Percentiles rank a stretch among this genome's conserved stretches.
These are phyloP conservation scores for Tricholoma saponaceum DNA, from an alignment of 768 basidiomycete species.

Conservation along the genomic window DNA sequence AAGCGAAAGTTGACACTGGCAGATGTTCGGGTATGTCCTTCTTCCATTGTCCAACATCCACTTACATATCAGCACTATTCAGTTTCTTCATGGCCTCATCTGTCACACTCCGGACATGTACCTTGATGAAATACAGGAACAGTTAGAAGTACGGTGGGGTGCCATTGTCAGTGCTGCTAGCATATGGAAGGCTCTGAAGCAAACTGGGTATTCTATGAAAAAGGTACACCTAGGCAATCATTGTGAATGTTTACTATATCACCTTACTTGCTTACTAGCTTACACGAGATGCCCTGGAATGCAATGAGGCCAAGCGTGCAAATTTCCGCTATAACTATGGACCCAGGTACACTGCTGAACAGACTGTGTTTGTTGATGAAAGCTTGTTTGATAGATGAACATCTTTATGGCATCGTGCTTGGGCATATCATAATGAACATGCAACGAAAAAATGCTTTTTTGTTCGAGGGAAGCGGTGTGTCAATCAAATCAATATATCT, in stretches of 20 bases:
- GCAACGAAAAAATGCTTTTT: slow-evolving; percentile 21
- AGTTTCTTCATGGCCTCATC: slow-evolving; percentile 10
- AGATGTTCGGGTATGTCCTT: slow-evolving; percentile 1
- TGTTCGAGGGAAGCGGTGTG: slow-evolving; percentile 19
- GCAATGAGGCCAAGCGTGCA: slow-evolving; percentile 9
- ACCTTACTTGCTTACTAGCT: background rate
- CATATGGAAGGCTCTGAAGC: slow-evolving; percentile 14
- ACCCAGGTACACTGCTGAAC: slow-evolving; percentile 15
- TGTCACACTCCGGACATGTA: slow-evolving; percentile 10
- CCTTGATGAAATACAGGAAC: slow-evolving; percentile 14
- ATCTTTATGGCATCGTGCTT: slow-evolving; percentile 16
- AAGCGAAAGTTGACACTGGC: background rate
- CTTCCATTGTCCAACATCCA: background rate
- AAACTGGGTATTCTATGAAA: slow-evolving; percentile 19
- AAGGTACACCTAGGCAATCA: slow-evolving; percentile 7
- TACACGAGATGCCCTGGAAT: slow-evolving; percentile 9
- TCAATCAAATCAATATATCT: no score
- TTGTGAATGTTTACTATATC: background rate
- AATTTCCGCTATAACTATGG: slow-evolving; percentile 7
- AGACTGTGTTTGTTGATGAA: slow-evolving; percentile 33
- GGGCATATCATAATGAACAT: slow-evolving; percentile 20
- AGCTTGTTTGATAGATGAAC: slow-evolving; percentile 25
- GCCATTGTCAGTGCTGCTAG: slow-evolving; percentile 5
- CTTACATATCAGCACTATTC: background rate
- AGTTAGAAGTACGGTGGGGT: slow-evolving; percentile 5